phyloP scores from a whole-genome alignment of 1,139 yeast species.

The Yamadazyma sp. region DNA sequence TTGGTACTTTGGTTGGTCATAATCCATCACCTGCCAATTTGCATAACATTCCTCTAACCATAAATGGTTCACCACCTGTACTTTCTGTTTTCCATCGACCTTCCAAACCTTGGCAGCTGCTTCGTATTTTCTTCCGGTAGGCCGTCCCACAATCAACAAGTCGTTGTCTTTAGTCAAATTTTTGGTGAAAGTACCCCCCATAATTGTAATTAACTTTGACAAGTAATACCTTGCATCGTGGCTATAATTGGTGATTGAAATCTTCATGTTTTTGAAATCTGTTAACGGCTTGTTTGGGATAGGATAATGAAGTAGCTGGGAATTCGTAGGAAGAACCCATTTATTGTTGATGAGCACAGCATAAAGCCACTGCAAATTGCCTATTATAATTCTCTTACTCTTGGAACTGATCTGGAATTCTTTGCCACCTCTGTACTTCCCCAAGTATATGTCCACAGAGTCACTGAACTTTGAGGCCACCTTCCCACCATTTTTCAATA shows the following conservation, averaged over 20 bases:
- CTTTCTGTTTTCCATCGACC: constrained; percentile 29
- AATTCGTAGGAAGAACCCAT: constrained; percentile 57
- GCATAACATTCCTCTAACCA: constrained; percentile 89
- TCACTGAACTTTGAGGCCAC: constrained; percentile 21
- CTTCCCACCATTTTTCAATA: constrained; percentile 34
- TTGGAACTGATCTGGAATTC: constrained; percentile 34
- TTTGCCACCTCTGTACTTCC: constrained; percentile 60
- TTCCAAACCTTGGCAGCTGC: constrained; percentile 68
- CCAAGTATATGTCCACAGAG: constrained; percentile 60
- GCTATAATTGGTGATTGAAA: constrained; percentile 76
- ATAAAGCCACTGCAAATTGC: constrained; percentile 75
- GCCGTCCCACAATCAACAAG: constrained; percentile 67
- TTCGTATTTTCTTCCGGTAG: constrained; percentile 70
- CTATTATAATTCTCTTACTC: constrained; percentile 43
- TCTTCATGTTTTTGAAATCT: constrained; percentile 50
- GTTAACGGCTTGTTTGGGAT: constrained; percentile 54
- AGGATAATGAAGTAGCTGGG: constrained; percentile 71
- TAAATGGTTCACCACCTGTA: constrained; percentile 66
- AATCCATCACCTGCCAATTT: constrained; percentile 55
- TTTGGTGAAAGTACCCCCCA: constrained; percentile 80
- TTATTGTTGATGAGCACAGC: constrained; percentile 55
- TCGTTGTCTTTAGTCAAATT: constrained; percentile 68
- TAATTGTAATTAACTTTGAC: constrained; percentile 57
- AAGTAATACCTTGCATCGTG: constrained; percentile 82
- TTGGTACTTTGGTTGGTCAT: constrained; percentile 39